Percentiles rank a stretch among this genome's conserved stretches.
Conservation (phyloP, 2,329 filamentous ascomycete species). For the Colletotrichum tropicale region DNA sequence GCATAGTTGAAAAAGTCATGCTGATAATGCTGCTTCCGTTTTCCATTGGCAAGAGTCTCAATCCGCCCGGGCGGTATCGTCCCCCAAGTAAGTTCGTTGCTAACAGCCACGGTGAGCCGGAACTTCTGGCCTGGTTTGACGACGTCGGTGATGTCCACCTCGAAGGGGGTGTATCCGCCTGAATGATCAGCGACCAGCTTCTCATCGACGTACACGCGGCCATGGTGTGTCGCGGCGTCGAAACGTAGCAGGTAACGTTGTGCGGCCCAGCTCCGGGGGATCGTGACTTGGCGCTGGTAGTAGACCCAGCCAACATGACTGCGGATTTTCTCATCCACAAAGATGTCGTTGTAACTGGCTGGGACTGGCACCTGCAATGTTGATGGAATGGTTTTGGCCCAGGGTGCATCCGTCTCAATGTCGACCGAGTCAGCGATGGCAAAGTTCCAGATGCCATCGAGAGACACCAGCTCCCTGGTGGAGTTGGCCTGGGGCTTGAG, state of each 20-base stretch:
- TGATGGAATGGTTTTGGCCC: constrained; percentile 32
- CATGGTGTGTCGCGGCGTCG: constrained; percentile 31
- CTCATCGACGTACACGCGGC: constrained; percentile 30
- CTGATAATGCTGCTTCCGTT: constrained; percentile 26
- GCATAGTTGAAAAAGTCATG: constrained; percentile 36
- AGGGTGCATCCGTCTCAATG: constrained; percentile 17
- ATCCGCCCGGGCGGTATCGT: constrained; percentile 30
- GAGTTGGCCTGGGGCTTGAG: constrained; percentile 23
- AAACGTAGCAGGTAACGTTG: constrained; percentile 26
- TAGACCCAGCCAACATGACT: constrained; percentile 35
- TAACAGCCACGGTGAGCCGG: constrained; percentile 33
- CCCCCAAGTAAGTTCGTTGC: constrained; percentile 30
- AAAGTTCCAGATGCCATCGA: constrained; percentile 30
- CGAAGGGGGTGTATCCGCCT: constrained; percentile 32
- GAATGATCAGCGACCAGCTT: constrained; percentile 26
- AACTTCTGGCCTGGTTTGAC: constrained; percentile 25
- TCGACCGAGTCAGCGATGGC: constrained; percentile 5
- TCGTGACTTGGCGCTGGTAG: constrained; percentile 29
- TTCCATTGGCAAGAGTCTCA: constrained; percentile 19
- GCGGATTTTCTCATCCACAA: constrained; percentile 24
- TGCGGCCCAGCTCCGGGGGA: constrained; percentile 24
- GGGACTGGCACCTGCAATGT: constrained; percentile 25
- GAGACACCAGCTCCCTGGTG: constrained; percentile 19
- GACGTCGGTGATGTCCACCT: constrained; percentile 26
- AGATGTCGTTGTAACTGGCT: constrained; percentile 29